phyloP scores from a whole-genome alignment of 2,329 filamentous ascomycete species.

The Apiospora malaysiana region DNA sequence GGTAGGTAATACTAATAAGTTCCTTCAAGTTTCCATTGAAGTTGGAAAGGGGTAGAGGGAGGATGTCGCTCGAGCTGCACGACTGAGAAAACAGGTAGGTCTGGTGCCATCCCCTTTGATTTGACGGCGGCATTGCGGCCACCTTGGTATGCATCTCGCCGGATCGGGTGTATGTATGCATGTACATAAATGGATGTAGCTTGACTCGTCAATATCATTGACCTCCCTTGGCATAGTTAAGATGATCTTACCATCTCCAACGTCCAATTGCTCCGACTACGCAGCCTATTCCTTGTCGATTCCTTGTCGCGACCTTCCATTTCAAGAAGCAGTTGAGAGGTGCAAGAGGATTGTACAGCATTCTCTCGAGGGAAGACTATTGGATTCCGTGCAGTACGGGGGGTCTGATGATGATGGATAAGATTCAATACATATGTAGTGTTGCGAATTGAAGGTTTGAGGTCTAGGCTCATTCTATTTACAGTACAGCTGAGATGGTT shows the following conservation, averaged over 20 bases:
- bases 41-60: too few species aligned
- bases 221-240: not conserved
- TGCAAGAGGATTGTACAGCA: not conserved
- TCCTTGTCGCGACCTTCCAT: not conserved
- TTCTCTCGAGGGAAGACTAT: not conserved
- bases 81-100: not conserved
- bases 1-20: too few species aligned
- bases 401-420: not conserved
- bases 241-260: not conserved
- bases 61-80: not conserved
- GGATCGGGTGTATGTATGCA: not conserved
- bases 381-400: not conserved
- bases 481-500: not conserved
- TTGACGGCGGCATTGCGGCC: not conserved
- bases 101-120: not conserved
- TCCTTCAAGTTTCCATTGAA: too few species aligned
- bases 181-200: not conserved
- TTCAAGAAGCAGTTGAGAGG: not conserved
- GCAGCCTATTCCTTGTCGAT: not conserved
- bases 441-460: not conserved
- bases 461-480: constrained; percentile 3
- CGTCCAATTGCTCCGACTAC: not conserved
- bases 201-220: not conserved
- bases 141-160: not conserved
- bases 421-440: not conserved